Evolutionary conservation across 805 yeast genomes (phyloP), one percentile per base, ranked within the genome.

Genomic region (Helenozyma rhizophorensis): DNA sequence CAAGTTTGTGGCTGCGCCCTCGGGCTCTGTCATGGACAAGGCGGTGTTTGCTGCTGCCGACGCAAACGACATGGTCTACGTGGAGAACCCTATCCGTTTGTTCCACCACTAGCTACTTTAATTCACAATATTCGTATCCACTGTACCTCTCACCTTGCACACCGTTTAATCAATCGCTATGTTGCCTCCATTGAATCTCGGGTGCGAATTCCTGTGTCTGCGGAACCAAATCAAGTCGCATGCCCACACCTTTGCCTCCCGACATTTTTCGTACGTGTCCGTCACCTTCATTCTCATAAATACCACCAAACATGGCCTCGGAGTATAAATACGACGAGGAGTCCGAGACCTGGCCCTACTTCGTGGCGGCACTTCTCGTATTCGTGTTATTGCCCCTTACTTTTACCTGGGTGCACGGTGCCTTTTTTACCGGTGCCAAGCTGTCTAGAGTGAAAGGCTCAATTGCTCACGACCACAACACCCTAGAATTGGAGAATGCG

Each of bases 31-130:
- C 43, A 90, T 87, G 87, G 99, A 93, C 68, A 81, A 84, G 70
- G 95, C 89, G 36, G 98, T 93, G 27, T 79, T 90, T 45, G 87
- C 79, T 40, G 97, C 97, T 43, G 98, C 97, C 47, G 96, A 93
- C 66, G 77, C 95, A 30, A 78, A 80, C 56, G 83, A 78, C 53
- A 72, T 93, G 45, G 96, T 89, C 46, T 93, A 89, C 60, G 95
- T 89, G 46, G 97, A 93, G 70, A 93, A 90, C 71, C 93, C 95
- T 59, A 88, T 90, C 60, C 85, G 99, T 61, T 70, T 93, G 65
- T 93, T 93, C 95, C 99, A 93, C 64, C 99, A 93, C 67, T 93
- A n/a, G n/a, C n/a, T n/a, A n/a, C n/a, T n/a, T n/a, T n/a, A n/a
- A n/a, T n/a, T n/a, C n/a, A n/a, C n/a, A n/a, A n/a, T n/a, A n/a